A percentile compares a stretch with the other conserved stretches of the same genome.
These are phyloP conservation scores for Buddleja alternifolia DNA, from an alignment of 257 asterid genomes.

Conservation along the genomic window DNA sequence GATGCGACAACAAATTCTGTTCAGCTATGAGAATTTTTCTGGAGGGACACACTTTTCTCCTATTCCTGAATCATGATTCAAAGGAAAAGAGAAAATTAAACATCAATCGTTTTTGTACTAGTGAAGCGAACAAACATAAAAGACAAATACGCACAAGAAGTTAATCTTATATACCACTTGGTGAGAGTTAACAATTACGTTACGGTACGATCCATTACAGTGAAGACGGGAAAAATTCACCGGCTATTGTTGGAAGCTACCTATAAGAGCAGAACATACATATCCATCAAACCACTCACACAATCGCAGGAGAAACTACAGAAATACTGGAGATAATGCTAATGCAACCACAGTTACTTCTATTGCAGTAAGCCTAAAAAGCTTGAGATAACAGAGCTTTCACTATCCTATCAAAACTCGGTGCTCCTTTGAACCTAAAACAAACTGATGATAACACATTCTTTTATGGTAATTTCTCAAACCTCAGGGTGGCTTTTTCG, in stretches of 20 bases:
- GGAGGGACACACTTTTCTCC: no score
- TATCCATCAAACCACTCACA: neutral
- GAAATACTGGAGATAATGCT: neutral
- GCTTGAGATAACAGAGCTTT: neutral
- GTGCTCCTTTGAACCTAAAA: no score
- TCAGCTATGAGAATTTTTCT: neutral
- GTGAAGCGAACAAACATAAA: neutral
- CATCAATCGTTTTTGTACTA: no score
- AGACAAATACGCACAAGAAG: no score
- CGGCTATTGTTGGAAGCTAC: neutral
- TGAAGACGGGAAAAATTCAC: neutral
- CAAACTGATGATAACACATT: no score
- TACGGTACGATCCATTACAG: neutral
- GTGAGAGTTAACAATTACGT: no score
- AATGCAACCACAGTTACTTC: neutral
- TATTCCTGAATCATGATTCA: no score
- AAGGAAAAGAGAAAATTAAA: no score
- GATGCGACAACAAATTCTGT: neutral
- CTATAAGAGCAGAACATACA: neutral
- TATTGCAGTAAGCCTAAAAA: neutral
- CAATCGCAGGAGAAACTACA: neutral
- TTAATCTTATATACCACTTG: no score
- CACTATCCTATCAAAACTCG: no score
- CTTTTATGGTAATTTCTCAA: no score
- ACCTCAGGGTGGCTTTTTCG: no score